Conservation (phyloP, 148 eudicot species). For the Spergularia marina region DNA sequence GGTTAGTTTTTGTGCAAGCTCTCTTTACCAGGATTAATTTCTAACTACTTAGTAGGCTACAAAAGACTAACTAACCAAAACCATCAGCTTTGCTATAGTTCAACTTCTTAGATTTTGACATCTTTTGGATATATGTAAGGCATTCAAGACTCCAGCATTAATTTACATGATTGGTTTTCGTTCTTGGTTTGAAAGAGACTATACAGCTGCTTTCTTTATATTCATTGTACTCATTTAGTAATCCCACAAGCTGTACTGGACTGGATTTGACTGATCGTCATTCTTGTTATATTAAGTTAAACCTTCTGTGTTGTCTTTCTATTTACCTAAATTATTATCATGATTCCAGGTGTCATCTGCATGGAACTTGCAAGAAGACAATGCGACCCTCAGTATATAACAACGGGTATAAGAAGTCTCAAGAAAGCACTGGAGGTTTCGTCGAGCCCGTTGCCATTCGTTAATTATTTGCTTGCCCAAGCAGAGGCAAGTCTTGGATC, state of each 20-base stretch:
- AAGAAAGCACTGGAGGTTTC: constrained; percentile 61
- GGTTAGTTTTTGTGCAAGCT: neutral
- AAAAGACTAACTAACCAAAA: neutral
- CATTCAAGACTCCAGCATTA: neutral
- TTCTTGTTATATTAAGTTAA: neutral
- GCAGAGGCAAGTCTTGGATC: constrained; percentile 92
- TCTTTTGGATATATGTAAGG: neutral
- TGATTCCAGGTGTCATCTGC: constrained; percentile 68
- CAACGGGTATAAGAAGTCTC: constrained; percentile 63
- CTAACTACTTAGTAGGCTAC: neutral
- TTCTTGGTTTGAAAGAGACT: neutral
- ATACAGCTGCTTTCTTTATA: neutral
- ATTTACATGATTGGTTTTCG: neutral
- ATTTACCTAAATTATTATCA: constrained; percentile 11
- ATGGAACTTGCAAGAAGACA: constrained; percentile 70
- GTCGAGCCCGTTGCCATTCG: constrained; percentile 46
- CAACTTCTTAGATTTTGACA: neutral
- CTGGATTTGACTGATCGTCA: neutral
- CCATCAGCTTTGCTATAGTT: neutral
- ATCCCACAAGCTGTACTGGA: neutral
- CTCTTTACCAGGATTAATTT: neutral
- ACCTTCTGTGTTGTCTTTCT: neutral
- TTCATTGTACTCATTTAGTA: neutral
- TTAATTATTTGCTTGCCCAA: constrained; percentile 74
- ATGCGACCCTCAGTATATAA: constrained; percentile 53